Evolutionary conservation across 345 rosid species (phyloP).

Genomic region (Noccaea bulbosa): DNA sequence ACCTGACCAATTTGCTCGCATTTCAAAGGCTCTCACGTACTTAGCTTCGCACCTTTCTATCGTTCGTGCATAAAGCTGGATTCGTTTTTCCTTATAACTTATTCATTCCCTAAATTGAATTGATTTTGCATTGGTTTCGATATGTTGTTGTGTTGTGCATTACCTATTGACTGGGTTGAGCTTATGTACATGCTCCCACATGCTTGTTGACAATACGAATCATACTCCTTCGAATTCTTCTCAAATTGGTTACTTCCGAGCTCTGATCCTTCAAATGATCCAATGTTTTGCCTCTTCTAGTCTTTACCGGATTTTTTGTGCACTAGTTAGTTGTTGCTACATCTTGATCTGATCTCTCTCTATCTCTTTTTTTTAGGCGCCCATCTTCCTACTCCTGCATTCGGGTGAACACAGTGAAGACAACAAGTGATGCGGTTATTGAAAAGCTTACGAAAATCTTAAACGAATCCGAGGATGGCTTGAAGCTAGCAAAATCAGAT

Average conservation of each 20-base stretch:
- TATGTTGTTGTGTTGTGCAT: neutral
- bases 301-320: constrained; percentile 1
- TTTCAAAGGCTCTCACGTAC: constrained; percentile 83
- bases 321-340: neutral
- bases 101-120: neutral
- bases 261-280: neutral
- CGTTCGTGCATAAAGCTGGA: neutral
- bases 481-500: constrained; percentile 37
- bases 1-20: constrained; percentile 65
- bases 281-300: neutral
- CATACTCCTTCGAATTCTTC: neutral
- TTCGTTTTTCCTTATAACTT: neutral
- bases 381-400: constrained; percentile 90
- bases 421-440: constrained; percentile 69
- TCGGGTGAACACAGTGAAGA: constrained; percentile 76
- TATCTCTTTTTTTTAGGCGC: constrained; percentile 48
- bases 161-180: neutral
- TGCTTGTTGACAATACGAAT: neutral
- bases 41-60: neutral
- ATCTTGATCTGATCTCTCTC: neutral
- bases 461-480: constrained; percentile 39
- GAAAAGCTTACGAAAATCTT: constrained; percentile 62
- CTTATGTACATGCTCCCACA: neutral
- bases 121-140: neutral
- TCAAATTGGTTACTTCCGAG: neutral